Percentiles rank a stretch among this genome's conserved stretches.
These are phyloP conservation scores for Xerocomus tenax DNA, from an alignment of 1,284 basidiomycete genomes.

Conservation along the genomic window DNA sequence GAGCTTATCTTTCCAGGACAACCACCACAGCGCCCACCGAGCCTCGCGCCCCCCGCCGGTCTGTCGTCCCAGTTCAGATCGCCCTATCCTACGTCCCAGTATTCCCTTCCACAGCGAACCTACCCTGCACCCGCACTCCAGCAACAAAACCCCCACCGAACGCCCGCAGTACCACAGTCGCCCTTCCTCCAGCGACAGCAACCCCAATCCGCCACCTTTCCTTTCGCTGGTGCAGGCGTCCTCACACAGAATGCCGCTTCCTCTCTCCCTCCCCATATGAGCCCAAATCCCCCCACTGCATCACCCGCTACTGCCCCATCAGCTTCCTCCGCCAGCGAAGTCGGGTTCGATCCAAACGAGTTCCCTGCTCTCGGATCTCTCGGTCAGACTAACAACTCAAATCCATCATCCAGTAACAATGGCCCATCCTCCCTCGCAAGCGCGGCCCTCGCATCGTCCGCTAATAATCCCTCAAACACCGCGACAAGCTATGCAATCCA, in stretches of 20 bases:
- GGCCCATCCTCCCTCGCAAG: conserved; percentile 23
- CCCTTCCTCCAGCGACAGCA: conserved; percentile 55
- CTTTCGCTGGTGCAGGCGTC: conserved; percentile 40
- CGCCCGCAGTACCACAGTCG: conserved; percentile 51
- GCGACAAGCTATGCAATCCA: conserved; percentile 64
- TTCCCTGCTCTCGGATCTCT: conserved; percentile 73
- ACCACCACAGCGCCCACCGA: conserved; percentile 69
- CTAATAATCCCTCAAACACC: conserved; percentile 30
- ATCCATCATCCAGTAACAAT: conserved; percentile 29
- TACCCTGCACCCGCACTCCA: conserved; percentile 42
- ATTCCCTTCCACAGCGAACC: conserved; percentile 55
- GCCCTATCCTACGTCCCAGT: conserved; percentile 47
- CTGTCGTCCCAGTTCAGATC: conserved; percentile 57
- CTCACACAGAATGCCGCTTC: conserved; percentile 51
- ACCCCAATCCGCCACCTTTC: conserved; percentile 44
- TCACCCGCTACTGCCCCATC: conserved; percentile 41
- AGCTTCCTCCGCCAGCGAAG: conserved; percentile 58
- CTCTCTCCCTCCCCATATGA: conserved; percentile 46
- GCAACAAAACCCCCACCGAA: conserved; percentile 50
- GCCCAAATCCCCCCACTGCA: conserved; percentile 42
- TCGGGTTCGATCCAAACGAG: conserved; percentile 76
- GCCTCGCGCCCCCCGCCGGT: conserved; percentile 55
- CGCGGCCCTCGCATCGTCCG: conserved; percentile 26
- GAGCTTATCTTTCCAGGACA: conserved; percentile 43
- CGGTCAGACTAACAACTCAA: conserved; percentile 33